Evolutionary conservation across 179 eudicot species (phyloP), one percentile per base, ranked within the genome.

Genomic region (Gypsophila paniculata): DNA sequence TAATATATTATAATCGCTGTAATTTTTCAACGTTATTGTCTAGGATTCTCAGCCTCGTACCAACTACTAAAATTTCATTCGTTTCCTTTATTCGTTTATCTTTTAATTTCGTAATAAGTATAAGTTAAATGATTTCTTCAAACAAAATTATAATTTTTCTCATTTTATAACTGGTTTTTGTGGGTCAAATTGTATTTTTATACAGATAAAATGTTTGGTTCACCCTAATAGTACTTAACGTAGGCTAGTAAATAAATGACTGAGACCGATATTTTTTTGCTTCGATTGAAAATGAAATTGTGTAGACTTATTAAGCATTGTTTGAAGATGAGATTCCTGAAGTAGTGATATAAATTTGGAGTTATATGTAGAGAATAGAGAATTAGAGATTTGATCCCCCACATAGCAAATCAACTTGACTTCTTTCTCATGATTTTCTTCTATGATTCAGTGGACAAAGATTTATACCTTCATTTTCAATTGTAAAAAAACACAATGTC

Each of bases 241-340:
- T 29, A 29, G 4, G 4, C 34, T 29, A 1, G 34, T 29, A 29
- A 29, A 29, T 4, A 29, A 29, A 29, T 29, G 34, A 29, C 34
- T 29, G 34, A 29, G 34, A 1, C 34, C 2, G 34, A 29, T 4
- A 4, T 29, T 29, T 39, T 39, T 39, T 39, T 6, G 0, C 44
- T 2, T 39, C 5, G 10, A 39, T 8, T 39, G n/a, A 48, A 48
- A 48, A 48, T 48, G n/a, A 9, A 8, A 48, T 48, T 48, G 11
- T 53, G 14, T 25, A 2, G 18, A 60, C 38, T 60, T 60, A 25
- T 18, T 9, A 29, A 32, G 66, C 68, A 65, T 65, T 39, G 68
- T 65, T 64, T 65, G 68, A 65, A 65, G 15, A 9, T 46, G 36
- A 65, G 68, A 65, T 65, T 65, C 68, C 52, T 42, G 68, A 65